These are phyloP conservation scores for Globisporangium mamillatum DNA, from an alignment of 352 stramenopile genomes.

Conservation along the genomic window DNA sequence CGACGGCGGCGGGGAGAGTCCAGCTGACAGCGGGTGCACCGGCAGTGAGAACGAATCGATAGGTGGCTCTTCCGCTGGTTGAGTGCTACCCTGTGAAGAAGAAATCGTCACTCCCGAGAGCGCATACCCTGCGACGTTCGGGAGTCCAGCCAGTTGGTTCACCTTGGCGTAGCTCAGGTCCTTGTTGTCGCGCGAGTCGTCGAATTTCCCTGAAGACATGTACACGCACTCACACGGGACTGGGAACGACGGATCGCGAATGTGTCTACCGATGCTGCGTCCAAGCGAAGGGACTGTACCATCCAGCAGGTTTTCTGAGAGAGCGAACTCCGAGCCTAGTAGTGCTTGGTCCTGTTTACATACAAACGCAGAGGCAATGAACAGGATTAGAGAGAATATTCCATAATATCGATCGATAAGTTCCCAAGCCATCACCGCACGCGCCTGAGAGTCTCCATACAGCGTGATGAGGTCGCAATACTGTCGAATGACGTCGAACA, in stretches of 20 bases:
- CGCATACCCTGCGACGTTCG: conserved; percentile 19
- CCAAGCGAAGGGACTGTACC: conserved; percentile 16
- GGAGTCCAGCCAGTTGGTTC: conserved; percentile 12
- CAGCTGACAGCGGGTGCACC: background rate
- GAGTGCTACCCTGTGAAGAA: conserved; percentile 2
- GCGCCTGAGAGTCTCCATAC: conserved; percentile 39
- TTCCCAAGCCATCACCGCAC: background rate
- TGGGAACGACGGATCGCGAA: conserved; percentile 20
- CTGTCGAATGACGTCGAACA: conserved; percentile 38
- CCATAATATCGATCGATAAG: background rate
- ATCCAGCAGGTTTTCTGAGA: conserved; percentile 11
- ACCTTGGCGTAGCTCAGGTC: conserved; percentile 22
- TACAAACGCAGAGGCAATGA: background rate
- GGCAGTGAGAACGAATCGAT: background rate
- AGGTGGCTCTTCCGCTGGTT: conserved; percentile 8
- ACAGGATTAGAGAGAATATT: background rate
- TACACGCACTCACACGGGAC: conserved; percentile 19
- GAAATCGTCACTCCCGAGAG: conserved; percentile 10
- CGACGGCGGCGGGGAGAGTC: conserved; percentile 3
- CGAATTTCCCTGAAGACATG: conserved; percentile 10
- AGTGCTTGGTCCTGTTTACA: conserved; percentile 16
- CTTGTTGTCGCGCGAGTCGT: conserved; percentile 17
- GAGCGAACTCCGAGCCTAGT: conserved; percentile 17
- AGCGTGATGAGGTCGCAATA: conserved; percentile 51
- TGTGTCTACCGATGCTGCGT: conserved; percentile 18